Base-by-base conservation (phyloP, 148 eudicot species). In the Silene latifolia region DNA sequence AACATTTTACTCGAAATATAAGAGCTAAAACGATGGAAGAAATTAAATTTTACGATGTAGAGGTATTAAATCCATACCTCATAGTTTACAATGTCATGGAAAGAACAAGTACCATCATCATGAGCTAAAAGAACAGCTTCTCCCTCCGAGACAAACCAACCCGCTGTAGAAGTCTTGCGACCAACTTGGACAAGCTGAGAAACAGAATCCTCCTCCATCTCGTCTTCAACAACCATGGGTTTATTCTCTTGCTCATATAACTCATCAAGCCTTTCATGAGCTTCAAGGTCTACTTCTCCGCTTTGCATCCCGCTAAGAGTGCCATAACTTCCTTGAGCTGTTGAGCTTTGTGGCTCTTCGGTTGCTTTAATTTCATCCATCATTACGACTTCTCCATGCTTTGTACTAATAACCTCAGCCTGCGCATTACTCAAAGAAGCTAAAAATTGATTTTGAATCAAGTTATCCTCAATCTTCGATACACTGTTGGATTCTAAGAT, bases 81-180 rank as follows among this genome's bases (percentile, higher is more conserved):
- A 24, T 61, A 81, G 75, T 94, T 87, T 24, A 81, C 87, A 70
- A 94, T 82, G 78, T 92, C 98, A 86, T 91, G 88, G 67, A 85
- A 88, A 53, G 96, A 81, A 77, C 98, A 91, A 24, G 96, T 88
- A 48, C 98, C 88, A 76, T 92, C 93, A 77, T 80, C 87, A 53
- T 94, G 98, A 77, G 93, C 90, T 78, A 95, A 88, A 78, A 94
- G 95, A 84, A 87, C 93, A 5, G 98, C 85, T 73, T 94, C 98
- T 57, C 98, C 98, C 78, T 91, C 98, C 0, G 89, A 85, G 23
- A 94, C 95, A 82, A 94, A 91, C 98, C 98, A 94, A 42, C 97
- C 96, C 24, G 86, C 96, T 2, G 96, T 91, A 39, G 93, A 74
- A 27, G 85, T 79, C 84, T 91, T 94, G 53, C 76, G 69, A 32